These are phyloP conservation scores for Lagenidium sp. DNA, from an alignment of 352 stramenopile species.

Conservation along the genomic window DNA sequence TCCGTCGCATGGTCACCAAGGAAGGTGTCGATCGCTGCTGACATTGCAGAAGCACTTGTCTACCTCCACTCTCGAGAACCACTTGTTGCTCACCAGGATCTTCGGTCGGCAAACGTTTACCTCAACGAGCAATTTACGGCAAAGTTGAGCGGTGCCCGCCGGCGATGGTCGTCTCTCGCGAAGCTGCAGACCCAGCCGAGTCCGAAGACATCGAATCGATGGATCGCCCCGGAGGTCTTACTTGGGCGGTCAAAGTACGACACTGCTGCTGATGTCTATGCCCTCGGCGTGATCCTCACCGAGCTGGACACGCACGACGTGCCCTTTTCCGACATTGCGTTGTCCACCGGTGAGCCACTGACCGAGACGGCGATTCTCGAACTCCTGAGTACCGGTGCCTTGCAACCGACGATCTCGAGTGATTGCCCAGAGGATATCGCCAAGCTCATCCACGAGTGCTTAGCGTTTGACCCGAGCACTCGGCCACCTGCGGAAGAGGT, in stretches of 20 bases:
- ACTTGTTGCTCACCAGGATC: conserved; percentile 20
- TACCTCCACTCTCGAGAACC: conserved; percentile 25
- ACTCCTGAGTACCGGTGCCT: conserved; percentile 33
- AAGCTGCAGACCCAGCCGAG: conserved; percentile 17
- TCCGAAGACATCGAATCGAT: conserved; percentile 19
- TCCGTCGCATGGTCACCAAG: conserved; percentile 28
- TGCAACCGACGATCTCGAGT: conserved; percentile 39
- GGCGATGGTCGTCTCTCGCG: too few relatives aligned
- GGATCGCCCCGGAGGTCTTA: conserved; percentile 58
- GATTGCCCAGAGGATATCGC: conserved; percentile 34
- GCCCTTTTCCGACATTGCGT: conserved; percentile 49
- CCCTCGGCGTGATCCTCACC: conserved; percentile 59
- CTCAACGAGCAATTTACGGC: conserved; percentile 15
- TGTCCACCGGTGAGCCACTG: conserved; percentile 42
- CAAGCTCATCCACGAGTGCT: conserved; percentile 39
- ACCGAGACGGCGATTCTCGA: conserved; percentile 39
- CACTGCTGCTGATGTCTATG: conserved; percentile 53
- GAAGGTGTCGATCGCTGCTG: conserved; percentile 36
- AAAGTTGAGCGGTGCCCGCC: too few relatives aligned
- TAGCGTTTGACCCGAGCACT: conserved; percentile 30
- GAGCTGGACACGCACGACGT: conserved; percentile 65
- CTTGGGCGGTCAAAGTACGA: conserved; percentile 29
- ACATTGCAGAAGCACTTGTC: conserved; percentile 15
- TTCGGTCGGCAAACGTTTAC: conserved; percentile 23
- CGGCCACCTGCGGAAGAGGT: conserved; percentile 33